Evolutionary conservation across 768 basidiomycete species (phyloP).

Genomic region (Hygrophorus pudorinus): DNA sequence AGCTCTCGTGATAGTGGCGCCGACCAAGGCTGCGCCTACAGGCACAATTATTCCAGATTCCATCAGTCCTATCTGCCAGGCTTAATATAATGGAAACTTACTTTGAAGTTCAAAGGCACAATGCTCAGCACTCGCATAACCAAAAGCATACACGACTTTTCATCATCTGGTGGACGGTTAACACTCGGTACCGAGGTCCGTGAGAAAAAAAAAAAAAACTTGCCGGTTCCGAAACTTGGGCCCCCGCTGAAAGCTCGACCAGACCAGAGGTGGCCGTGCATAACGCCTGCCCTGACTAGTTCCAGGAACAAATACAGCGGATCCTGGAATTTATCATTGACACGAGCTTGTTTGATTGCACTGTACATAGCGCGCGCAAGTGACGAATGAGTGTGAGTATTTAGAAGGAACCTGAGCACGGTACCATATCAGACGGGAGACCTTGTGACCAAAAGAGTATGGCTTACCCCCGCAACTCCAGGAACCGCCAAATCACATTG

Average conservation of each 20-base stretch:
- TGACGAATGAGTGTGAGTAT: conserved; percentile 81
- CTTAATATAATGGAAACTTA: conserved; percentile 25
- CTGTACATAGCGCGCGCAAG: conserved; percentile 87
- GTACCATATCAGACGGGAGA: conserved; percentile 5
- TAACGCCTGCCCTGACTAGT: conserved; percentile 90
- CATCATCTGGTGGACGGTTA: conserved; percentile 54
- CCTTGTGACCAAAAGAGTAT: conserved; percentile 8
- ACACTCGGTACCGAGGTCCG: conserved; percentile 13
- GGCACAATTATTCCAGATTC: not conserved
- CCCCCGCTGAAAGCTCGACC: conserved; percentile 85
- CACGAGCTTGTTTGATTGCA: conserved; percentile 63
- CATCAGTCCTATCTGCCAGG: not conserved
- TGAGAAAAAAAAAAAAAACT: conserved; percentile 25
- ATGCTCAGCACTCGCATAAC: conserved; percentile 97
- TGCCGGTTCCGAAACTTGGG: conserved; percentile 88
- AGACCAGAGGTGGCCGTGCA: conserved; percentile 91
- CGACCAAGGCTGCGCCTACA: conserved; percentile 81
- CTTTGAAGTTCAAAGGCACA: conserved; percentile 91
- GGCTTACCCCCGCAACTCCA: conserved; percentile 88
- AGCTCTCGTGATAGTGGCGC: conserved; percentile 95
- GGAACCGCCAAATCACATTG: conserved; percentile 97
- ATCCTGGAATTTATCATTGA: conserved; percentile 99
- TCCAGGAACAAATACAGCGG: conserved; percentile 91
- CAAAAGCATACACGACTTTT: conserved; percentile 88
- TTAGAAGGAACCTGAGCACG: conserved; percentile 59